Conservation (phyloP, 768 basidiomycete species). For the Pleurotus giganteus region DNA sequence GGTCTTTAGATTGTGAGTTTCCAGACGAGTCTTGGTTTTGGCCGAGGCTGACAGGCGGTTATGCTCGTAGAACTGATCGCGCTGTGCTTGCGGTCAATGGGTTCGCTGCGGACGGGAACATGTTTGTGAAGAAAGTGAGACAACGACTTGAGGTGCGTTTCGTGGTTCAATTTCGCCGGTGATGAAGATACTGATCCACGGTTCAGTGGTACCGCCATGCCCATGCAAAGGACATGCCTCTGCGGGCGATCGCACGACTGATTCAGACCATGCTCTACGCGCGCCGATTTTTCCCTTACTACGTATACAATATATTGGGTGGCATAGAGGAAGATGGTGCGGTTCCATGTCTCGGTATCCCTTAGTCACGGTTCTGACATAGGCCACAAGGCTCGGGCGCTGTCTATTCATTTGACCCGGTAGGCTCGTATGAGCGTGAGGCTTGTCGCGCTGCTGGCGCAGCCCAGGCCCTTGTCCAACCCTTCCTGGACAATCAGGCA, state of each 20-base stretch:
- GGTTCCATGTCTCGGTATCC: slow-evolving; percentile 26
- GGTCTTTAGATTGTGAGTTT: slow-evolving; percentile 84
- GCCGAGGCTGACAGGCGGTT: slow-evolving; percentile 9
- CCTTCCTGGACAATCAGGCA: slow-evolving; percentile 98
- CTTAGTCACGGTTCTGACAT: slow-evolving; percentile 5
- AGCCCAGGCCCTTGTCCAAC: slow-evolving; percentile 92
- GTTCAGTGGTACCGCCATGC: slow-evolving; percentile 95
- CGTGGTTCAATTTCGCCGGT: not conserved
- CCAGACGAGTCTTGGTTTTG: not conserved
- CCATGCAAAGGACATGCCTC: slow-evolving; percentile 96
- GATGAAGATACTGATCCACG: not conserved
- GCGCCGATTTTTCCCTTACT: slow-evolving; percentile 97
- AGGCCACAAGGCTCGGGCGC: slow-evolving; percentile 76
- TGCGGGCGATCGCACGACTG: slow-evolving; percentile 93
- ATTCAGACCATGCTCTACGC: slow-evolving; percentile 98
- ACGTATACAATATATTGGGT: slow-evolving; percentile 94
- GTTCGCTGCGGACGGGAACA: slow-evolving; percentile 95
- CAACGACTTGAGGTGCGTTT: slow-evolving; percentile 87
- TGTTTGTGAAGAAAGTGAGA: slow-evolving; percentile 95
- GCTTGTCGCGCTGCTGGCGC: slow-evolving; percentile 95
- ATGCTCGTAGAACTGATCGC: slow-evolving; percentile 73
- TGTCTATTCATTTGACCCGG: slow-evolving; percentile 99
- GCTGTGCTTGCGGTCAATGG: slow-evolving; percentile 95
- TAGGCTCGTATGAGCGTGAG: slow-evolving; percentile 97
- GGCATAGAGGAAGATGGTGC: slow-evolving; percentile 95